phyloP scores from a whole-genome alignment of 176 grass and related monocot species.

The Bolboschoenus planiculmis region DNA sequence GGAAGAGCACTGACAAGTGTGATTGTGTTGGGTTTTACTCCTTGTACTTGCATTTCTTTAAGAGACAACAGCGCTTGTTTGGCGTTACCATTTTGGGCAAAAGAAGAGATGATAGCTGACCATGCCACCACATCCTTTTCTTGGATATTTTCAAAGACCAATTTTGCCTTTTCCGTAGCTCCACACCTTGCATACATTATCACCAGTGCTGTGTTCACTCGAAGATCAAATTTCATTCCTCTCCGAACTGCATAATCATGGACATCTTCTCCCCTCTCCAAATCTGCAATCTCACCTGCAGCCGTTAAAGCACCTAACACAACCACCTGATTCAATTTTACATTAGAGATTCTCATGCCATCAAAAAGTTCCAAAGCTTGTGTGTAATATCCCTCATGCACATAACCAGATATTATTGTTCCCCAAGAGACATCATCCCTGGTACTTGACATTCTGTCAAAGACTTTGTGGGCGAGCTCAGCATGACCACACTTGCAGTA shows the following conservation, averaged over 20 bases:
- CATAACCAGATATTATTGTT: slow-evolving; percentile 67
- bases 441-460: slow-evolving; percentile 39
- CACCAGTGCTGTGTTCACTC: slow-evolving; percentile 47
- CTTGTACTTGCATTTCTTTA: slow-evolving; percentile 53
- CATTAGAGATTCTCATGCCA: slow-evolving; percentile 21
- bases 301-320: slow-evolving; percentile 62
- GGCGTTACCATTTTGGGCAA: slow-evolving; percentile 55
- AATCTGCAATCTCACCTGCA: slow-evolving; percentile 49
- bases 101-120: slow-evolving; percentile 81
- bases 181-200: slow-evolving; percentile 67
- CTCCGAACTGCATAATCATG: slow-evolving; percentile 36
- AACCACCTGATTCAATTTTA: slow-evolving; percentile 43
- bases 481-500: slow-evolving; percentile 51
- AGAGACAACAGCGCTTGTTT: slow-evolving; percentile 56
- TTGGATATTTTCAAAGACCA: slow-evolving; percentile 52
- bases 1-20: slow-evolving; percentile 61
- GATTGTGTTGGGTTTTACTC: slow-evolving; percentile 53
- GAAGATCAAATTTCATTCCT: slow-evolving; percentile 44
- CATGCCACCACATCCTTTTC: slow-evolving; percentile 72
- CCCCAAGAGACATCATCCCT: slow-evolving; percentile 69
- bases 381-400: slow-evolving; percentile 38
- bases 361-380: slow-evolving; percentile 56
- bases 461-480: slow-evolving; percentile 34
- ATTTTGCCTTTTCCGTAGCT: slow-evolving; percentile 56
- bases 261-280: slow-evolving; percentile 35